phyloP scores from a whole-genome alignment of 495 filamentous ascomycete species.

The Viridothelium virens region DNA sequence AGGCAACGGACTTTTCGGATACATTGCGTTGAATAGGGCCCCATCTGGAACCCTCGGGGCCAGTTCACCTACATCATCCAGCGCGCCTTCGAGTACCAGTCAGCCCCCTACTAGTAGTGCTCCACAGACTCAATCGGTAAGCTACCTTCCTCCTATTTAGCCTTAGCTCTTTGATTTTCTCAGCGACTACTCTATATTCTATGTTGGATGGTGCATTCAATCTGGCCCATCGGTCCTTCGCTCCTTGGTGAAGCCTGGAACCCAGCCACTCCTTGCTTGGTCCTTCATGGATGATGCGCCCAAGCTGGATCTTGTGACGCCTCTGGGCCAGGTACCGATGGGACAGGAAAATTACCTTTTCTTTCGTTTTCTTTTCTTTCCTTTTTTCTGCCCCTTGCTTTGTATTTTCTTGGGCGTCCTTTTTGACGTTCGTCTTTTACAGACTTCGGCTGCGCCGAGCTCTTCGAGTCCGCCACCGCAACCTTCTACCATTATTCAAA shows the following conservation, averaged over 20 bases:
- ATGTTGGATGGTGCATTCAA: neutral
- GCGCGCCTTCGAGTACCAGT: neutral
- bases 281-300: neutral
- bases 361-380: neutral
- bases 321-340: neutral
- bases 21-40: slow-evolving; percentile 42
- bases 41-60: slow-evolving; percentile 44
- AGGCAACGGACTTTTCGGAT: slow-evolving; percentile 52
- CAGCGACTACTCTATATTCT: neutral
- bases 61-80: neutral
- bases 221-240: neutral
- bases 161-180: neutral
- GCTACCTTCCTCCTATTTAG: neutral
- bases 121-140: neutral
- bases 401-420: neutral
- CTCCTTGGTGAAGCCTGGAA: neutral
- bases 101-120: neutral
- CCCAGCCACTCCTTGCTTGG: neutral
- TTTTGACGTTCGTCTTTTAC: slow-evolving; percentile 1
- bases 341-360: neutral
- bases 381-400: neutral
- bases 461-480: slow-evolving; percentile 9
- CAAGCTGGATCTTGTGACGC: neutral
- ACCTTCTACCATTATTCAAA: slow-evolving; percentile 10
- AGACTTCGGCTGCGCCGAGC: slow-evolving; percentile 1